phyloP scores from a whole-genome alignment of 768 basidiomycete genomes.

The Podaxis rugospora region DNA sequence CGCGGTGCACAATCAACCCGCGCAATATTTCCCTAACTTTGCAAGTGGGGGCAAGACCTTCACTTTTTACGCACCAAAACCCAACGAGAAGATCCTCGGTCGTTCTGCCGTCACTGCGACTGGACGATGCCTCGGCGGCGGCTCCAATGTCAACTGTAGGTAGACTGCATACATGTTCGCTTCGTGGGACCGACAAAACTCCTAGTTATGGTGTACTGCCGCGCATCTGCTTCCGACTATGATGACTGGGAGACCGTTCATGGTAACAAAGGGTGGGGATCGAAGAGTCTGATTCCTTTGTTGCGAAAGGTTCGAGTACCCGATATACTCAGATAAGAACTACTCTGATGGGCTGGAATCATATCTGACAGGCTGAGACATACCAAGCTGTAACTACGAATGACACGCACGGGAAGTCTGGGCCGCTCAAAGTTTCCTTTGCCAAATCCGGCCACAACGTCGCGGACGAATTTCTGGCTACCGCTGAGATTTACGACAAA shows the following conservation, averaged over 20 bases:
- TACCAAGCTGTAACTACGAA: conserved; percentile 24
- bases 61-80: conserved; percentile 39
- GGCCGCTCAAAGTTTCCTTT: conserved; percentile 48
- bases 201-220: conserved; percentile 49
- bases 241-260: conserved; percentile 55
- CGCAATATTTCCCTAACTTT: conserved; percentile 41
- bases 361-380: conserved; percentile 32
- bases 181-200: neutral
- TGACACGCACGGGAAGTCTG: conserved; percentile 41
- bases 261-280: conserved; percentile 59
- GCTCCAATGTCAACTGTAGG: conserved; percentile 58
- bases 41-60: conserved; percentile 35
- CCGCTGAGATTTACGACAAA: conserved; percentile 44
- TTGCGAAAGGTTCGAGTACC: conserved; percentile 43
- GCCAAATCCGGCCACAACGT: conserved; percentile 33
- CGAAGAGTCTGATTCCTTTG: conserved; percentile 51
- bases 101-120: conserved; percentile 39
- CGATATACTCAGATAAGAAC: neutral
- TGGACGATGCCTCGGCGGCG: conserved; percentile 57
- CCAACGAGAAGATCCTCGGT: conserved; percentile 35
- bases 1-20: conserved; percentile 49
- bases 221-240: conserved; percentile 59
- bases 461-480: conserved; percentile 41
- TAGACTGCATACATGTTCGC: neutral
- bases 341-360: neutral